These are phyloP conservation scores for Myxozyma neotropica DNA, from an alignment of 805 yeast genomes.

Conservation along the genomic window DNA sequence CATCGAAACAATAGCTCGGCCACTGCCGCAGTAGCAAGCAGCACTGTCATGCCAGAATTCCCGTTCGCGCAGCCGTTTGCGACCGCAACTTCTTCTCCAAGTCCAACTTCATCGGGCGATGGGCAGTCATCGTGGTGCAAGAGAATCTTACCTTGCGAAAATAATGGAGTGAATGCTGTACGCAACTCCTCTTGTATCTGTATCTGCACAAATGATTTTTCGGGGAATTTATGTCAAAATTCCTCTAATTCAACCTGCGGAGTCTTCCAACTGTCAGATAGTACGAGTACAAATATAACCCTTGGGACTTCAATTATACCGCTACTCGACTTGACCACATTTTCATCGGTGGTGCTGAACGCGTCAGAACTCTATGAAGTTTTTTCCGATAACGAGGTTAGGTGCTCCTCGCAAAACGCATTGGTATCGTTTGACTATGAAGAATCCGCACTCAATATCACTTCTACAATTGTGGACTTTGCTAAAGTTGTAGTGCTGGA, in stretches of 20 bases:
- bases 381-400: conserved; percentile 5
- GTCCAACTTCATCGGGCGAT: conserved; percentile 7
- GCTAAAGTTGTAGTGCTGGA: conserved; percentile 21
- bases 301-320: conserved; percentile 16
- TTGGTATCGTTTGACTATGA: conserved; percentile 19
- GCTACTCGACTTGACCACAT: background rate
- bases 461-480: conserved; percentile 13
- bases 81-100: background rate
- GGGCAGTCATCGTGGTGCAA: background rate
- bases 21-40: background rate
- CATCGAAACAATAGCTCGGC: background rate
- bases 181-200: conserved; percentile 20
- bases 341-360: conserved; percentile 4
- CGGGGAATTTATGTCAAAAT: conserved; percentile 15
- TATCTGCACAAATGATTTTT: conserved; percentile 20
- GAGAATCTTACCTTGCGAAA: conserved; percentile 14
- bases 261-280: conserved; percentile 1
- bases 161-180: conserved; percentile 22
- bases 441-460: conserved; percentile 7
- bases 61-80: background rate
- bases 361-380: conserved; percentile 1
- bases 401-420: conserved; percentile 28
- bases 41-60: background rate
- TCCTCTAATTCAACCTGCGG: conserved; percentile 14
- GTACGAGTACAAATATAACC: conserved; percentile 12